phyloP scores from a whole-genome alignment of 2,329 filamentous ascomycete species.

The Colletotrichum cuscutae region DNA sequence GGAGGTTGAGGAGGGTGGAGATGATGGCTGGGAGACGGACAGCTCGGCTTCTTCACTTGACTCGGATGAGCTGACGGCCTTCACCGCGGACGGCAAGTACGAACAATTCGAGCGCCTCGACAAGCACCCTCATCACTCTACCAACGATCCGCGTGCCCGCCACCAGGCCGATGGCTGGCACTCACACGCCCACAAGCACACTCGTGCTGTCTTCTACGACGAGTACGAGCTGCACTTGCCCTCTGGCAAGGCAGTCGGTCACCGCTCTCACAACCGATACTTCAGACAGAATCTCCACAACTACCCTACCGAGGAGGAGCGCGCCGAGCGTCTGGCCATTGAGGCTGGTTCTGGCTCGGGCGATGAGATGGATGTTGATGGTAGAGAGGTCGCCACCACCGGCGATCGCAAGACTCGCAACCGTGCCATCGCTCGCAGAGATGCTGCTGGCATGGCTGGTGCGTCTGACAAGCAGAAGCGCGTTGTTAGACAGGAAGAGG shows the following conservation, averaged over 20 bases:
- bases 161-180: constrained; percentile 82
- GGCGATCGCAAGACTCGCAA: constrained; percentile 46
- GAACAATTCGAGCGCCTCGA: constrained; percentile 78
- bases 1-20: constrained; percentile 63
- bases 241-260: constrained; percentile 87
- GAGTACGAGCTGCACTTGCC: constrained; percentile 95
- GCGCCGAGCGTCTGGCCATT: constrained; percentile 73
- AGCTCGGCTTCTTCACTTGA: constrained; percentile 89
- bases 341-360: constrained; percentile 50
- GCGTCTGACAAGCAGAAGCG: constrained; percentile 81
- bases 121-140: constrained; percentile 80
- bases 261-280: constrained; percentile 87
- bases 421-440: constrained; percentile 71
- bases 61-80: constrained; percentile 82
- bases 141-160: constrained; percentile 76
- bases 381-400: constrained; percentile 47
- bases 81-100: constrained; percentile 78
- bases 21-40: constrained; percentile 96
- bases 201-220: constrained; percentile 84
- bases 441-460: constrained; percentile 81
- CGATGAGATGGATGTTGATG: constrained; percentile 48
- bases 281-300: constrained; percentile 92
- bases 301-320: constrained; percentile 83
- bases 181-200: constrained; percentile 81
- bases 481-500: constrained; percentile 73